These are phyloP conservation scores for Begonia peltatifolia DNA, from an alignment of 306 rosid genomes.

Conservation along the genomic window DNA sequence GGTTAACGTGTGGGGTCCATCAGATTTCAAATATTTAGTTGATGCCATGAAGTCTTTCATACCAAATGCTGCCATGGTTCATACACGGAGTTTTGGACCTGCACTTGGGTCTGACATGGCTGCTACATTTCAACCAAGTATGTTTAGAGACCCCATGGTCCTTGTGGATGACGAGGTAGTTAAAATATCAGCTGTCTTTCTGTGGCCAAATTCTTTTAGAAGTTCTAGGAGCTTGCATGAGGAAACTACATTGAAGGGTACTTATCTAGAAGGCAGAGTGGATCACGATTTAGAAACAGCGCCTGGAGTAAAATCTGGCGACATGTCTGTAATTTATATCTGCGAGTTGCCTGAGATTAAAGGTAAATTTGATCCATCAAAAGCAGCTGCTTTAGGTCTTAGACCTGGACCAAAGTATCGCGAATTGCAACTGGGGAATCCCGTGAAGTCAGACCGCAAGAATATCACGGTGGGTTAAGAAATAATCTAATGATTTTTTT, in stretches of 20 bases:
- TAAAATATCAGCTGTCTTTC: conserved; percentile 68
- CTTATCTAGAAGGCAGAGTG: conserved; percentile 12
- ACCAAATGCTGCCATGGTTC: conserved; percentile 90
- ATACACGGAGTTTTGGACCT: conserved; percentile 77
- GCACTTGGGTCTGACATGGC: conserved; percentile 14
- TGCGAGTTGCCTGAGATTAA: conserved; percentile 80
- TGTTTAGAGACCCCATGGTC: conserved; percentile 45
- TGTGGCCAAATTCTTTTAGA: conserved; percentile 40
- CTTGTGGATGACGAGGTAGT: conserved; percentile 74
- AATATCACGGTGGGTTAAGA: conserved; percentile 46
- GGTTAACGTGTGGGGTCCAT: conserved; percentile 87
- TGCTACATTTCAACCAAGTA: conserved; percentile 16
- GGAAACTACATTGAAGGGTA: background rate
- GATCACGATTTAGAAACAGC: conserved; percentile 15
- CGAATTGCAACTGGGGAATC: conserved; percentile 62
- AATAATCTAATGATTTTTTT: background rate
- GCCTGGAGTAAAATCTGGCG: conserved; percentile 48
- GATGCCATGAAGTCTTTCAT: conserved; percentile 81
- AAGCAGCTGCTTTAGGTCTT: conserved; percentile 68
- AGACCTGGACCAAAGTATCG: conserved; percentile 76
- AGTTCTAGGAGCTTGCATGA: conserved; percentile 5
- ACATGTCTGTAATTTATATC: conserved; percentile 76
- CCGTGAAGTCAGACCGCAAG: conserved; percentile 69
- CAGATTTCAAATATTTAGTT: conserved; percentile 70
- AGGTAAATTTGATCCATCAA: conserved; percentile 71